Conservation (phyloP, 2,329 filamentous ascomycete genomes). For the Aspergillus udagawae region DNA sequence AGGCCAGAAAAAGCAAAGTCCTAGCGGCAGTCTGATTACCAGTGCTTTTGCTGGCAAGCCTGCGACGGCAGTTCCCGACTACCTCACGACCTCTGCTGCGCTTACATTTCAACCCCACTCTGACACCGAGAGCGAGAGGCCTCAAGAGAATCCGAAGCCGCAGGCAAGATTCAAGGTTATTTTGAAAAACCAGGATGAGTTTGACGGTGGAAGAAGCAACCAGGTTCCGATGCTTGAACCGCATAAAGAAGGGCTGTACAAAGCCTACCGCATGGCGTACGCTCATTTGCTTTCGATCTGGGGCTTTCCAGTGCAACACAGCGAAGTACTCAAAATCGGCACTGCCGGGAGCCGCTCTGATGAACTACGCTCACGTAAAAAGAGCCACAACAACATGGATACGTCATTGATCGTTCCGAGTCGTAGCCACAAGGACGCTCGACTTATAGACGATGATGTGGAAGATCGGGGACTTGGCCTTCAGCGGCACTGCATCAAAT, state of each 20-base stretch:
- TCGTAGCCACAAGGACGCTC: conserved; percentile 11
- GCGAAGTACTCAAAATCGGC: conserved; percentile 57
- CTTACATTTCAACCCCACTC: conserved; percentile 33
- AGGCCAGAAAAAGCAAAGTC: conserved; percentile 35
- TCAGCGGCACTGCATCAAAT: conserved; percentile 40
- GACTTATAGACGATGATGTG: conserved; percentile 1
- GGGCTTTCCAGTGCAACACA: conserved; percentile 51
- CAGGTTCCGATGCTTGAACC: conserved; percentile 49
- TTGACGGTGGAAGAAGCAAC: conserved; percentile 49
- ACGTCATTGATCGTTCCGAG: conserved; percentile 21
- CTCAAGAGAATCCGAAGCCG: conserved; percentile 21
- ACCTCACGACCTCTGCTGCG: conserved; percentile 26
- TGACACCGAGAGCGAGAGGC: conserved; percentile 37
- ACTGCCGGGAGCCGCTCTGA: conserved; percentile 36
- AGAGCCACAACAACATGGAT: conserved; percentile 25
- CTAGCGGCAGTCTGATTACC: conserved; percentile 33
- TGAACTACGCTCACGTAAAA: conserved; percentile 17
- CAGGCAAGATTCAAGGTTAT: conserved; percentile 42
- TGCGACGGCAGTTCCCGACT: conserved; percentile 25
- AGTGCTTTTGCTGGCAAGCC: conserved; percentile 20
- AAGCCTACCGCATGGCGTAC: conserved; percentile 54
- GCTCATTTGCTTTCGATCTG: conserved; percentile 57
- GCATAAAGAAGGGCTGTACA: conserved; percentile 45
- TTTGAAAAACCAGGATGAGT: conserved; percentile 55
- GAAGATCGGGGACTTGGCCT: conserved; percentile 35